Evolutionary conservation across 208 protist genomes (phyloP), one percentile per base, ranked within the genome.

Genomic region (Angomonas desouzai): DNA sequence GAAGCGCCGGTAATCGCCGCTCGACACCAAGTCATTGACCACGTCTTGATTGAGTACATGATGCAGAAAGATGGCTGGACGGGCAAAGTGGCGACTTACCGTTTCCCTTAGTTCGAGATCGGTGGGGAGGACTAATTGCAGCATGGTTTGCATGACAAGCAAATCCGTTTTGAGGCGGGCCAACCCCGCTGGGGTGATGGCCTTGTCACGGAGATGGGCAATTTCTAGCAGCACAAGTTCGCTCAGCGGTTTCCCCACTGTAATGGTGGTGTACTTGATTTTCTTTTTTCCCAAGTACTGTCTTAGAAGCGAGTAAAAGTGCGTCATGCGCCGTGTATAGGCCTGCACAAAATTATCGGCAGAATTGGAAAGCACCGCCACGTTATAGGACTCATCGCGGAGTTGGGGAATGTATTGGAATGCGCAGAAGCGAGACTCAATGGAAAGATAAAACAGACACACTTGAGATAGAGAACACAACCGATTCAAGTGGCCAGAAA

Each of bases 391-490:
- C 57, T 91, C 83, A 57, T 92, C 89, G 27, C 89, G 80, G 43
- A 94, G 78, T 76, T 94, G 89, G 25, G 89, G 89, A n/a, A 94
- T 68, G 56, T 81, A 94, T 20, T 73, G 67, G 72, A 94, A 92
- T 1, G 85, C 83, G 30, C 71, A 51, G 64, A 91, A 94, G 27
- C 89, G 89, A 0, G 83, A 75, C 64, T 94, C 85, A 3, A 91
- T 66, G 22, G 84, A 89, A 1, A 94, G 69, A 65, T 81, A 83
- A 68, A 94, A 91, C n/a, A 94, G 77, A 32, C 76, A 76, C 0
- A 75, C 81, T 68, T 94, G 88, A 16, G 88, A 78, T n/a, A 94
- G 48, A 9, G 82, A 61, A 66, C 74, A 88, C n/a, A 94, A 66
- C 4, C 85, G 83, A 23, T 55, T 40, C 16, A 94, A 68, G 48